phyloP scores from a whole-genome alignment of 345 rosid species.

The Arabis alpina region DNA sequence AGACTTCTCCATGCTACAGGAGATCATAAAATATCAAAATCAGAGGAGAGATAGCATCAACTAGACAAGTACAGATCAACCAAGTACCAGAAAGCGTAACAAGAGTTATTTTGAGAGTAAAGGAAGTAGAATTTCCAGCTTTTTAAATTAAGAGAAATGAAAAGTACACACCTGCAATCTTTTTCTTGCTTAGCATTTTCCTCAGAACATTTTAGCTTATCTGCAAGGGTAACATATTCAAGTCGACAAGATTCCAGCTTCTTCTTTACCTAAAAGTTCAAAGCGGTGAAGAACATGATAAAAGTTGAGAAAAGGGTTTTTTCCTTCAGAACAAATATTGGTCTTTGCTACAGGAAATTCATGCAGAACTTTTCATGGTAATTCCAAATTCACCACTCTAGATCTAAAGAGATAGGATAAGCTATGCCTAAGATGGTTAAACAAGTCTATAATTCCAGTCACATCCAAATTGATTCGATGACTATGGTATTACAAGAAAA shows the following conservation, averaged over 20 bases:
- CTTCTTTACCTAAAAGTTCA: constrained; percentile 51
- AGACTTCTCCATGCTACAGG: constrained; percentile 58
- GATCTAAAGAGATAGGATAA: constrained; percentile 17
- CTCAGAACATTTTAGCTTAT: constrained; percentile 50
- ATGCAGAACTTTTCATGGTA: constrained; percentile 17
- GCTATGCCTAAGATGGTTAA: neutral
- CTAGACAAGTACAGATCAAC: constrained; percentile 6
- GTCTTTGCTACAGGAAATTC: neutral
- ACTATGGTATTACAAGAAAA: constrained; percentile 18
- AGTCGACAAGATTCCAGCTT: constrained; percentile 61
- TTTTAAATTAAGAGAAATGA: constrained; percentile 13
- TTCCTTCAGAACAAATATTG: constrained; percentile 7
- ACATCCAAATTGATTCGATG: constrained; percentile 9
- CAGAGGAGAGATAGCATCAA: constrained; percentile 1
- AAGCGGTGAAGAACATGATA: neutral
- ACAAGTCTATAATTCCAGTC: constrained; percentile 9
- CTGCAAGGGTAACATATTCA: constrained; percentile 58
- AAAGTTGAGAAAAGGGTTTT: too few relatives aligned
- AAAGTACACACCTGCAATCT: constrained; percentile 60
- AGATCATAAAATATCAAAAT: constrained; percentile 18
- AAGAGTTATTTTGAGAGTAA: constrained; percentile 4
- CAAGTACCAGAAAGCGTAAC: constrained; percentile 1
- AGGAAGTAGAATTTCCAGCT: neutral
- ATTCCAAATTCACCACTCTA: constrained; percentile 19
- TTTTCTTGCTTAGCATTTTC: constrained; percentile 53